phyloP scores from a whole-genome alignment of 768 basidiomycete genomes.

The Mycena pura region DNA sequence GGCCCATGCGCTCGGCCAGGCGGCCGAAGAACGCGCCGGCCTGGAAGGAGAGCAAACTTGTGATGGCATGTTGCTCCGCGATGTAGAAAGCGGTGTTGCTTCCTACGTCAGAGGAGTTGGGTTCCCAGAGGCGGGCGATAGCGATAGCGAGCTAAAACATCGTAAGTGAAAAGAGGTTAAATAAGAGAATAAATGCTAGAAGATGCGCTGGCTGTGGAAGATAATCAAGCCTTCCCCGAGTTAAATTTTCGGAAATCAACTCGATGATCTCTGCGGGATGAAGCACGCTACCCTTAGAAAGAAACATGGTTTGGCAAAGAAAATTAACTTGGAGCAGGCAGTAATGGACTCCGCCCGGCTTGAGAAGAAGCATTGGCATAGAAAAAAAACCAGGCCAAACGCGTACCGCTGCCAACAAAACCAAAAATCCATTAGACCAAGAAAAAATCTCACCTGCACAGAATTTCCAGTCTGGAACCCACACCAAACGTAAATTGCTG shows the following conservation, averaged over 20 bases:
- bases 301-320: no score
- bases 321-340: no score
- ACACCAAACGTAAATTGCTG: constrained; percentile 84
- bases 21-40: constrained; percentile 79
- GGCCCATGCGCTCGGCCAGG: constrained; percentile 79
- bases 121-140: constrained; percentile 76
- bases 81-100: constrained; percentile 71
- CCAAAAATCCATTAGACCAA: no score
- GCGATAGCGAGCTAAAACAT: constrained; percentile 67
- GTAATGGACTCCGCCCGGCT: no score
- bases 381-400: background rate
- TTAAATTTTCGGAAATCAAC: no score
- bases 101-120: constrained; percentile 41
- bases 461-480: constrained; percentile 87
- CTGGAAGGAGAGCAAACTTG: constrained; percentile 77
- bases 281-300: no score
- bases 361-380: no score
- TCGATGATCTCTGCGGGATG: no score
- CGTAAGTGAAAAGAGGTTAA: background rate
- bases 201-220: background rate
- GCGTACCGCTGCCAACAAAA: no score
- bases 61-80: constrained; percentile 83
- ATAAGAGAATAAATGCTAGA: background rate
- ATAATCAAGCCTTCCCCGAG: background rate
- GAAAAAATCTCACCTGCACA: constrained; percentile 56